A percentile compares a stretch with the other conserved stretches of the same genome.
phyloP scores from a whole-genome alignment of 495 filamentous ascomycete species.

The Mycothermus thermophilus region DNA sequence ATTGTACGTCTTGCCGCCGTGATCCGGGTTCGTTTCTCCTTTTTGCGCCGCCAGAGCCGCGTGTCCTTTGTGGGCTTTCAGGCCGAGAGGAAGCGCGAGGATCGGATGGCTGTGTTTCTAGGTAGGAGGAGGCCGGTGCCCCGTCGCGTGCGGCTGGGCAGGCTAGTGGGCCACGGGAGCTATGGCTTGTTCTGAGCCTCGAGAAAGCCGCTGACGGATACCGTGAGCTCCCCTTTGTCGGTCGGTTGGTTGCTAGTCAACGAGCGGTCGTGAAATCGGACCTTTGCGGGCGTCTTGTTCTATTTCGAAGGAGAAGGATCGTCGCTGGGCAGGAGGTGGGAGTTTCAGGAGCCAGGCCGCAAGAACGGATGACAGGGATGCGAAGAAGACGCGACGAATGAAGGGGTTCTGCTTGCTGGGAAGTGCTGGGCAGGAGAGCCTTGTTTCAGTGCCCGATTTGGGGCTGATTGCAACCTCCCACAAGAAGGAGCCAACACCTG shows the following conservation, averaged over 20 bases:
- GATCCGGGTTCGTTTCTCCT: not conserved
- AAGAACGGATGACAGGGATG: conserved; percentile 16
- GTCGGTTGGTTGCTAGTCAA: no score
- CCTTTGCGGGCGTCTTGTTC: no score
- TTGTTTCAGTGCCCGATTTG: conserved; percentile 16
- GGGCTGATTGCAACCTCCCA: conserved; percentile 20
- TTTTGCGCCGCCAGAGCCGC: conserved; percentile 2
- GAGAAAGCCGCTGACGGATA: no score
- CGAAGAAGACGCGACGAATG: conserved; percentile 11
- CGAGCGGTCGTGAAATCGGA: no score
- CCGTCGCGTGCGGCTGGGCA: no score
- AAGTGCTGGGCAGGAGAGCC: conserved; percentile 14
- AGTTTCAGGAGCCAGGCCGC: no score
- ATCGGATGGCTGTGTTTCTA: conserved; percentile 6
- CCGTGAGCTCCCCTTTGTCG: no score
- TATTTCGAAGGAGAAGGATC: conserved; percentile 8
- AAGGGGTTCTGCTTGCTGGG: conserved; percentile 18
- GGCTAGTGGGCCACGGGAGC: no score
- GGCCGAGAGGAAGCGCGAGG: conserved; percentile 2
- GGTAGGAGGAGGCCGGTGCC: no score
- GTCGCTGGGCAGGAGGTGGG: conserved; percentile 11
- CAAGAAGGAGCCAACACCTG: no score
- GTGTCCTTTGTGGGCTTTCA: conserved; percentile 3
- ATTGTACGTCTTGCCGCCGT: not conserved
- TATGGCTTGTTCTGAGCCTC: no score